Conservation (phyloP, 805 yeast genomes). For the Isabelozyma pseudorhagii region DNA sequence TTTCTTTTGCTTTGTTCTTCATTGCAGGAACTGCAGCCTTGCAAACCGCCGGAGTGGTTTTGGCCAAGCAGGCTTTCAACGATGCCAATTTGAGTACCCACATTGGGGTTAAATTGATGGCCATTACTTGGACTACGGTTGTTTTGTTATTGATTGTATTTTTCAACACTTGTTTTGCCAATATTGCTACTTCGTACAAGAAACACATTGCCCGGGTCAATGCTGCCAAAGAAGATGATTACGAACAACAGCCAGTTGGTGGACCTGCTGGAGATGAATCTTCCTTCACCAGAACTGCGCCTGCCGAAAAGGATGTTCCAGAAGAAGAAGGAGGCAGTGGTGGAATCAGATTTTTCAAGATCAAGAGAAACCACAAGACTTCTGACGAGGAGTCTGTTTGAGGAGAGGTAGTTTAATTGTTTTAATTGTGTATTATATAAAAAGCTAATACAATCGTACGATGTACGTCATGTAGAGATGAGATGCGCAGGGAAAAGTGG, state of each 20-base stretch:
- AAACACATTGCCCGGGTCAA: conserved; percentile 44
- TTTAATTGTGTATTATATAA: not conserved
- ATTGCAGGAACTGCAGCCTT: conserved; percentile 62
- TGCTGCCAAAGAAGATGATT: conserved; percentile 12
- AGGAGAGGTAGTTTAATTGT: not conserved
- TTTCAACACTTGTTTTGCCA: conserved; percentile 50
- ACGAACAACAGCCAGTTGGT: conserved; percentile 16
- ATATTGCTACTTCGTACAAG: conserved; percentile 47
- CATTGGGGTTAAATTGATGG: conserved; percentile 57
- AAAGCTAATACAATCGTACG: not conserved
- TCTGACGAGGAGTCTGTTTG: conserved; percentile 45
- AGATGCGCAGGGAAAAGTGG: no score
- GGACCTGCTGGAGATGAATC: conserved; percentile 35
- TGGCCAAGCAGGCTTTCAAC: conserved; percentile 69
- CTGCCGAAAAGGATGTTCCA: conserved; percentile 16
- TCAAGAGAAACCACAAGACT: conserved; percentile 51
- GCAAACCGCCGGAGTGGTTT: conserved; percentile 74
- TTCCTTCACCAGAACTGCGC: conserved; percentile 39
- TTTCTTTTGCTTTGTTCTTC: conserved; percentile 50
- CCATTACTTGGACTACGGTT: conserved; percentile 70
- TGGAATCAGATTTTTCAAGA: conserved; percentile 76
- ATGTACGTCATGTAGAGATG: no score
- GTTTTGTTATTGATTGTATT: conserved; percentile 49
- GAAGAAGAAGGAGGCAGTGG: conserved; percentile 43
- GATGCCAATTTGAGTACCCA: conserved; percentile 41